Evolutionary conservation across 2,329 filamentous ascomycete genomes (phyloP).

Genomic region (Penicillium sp.): DNA sequence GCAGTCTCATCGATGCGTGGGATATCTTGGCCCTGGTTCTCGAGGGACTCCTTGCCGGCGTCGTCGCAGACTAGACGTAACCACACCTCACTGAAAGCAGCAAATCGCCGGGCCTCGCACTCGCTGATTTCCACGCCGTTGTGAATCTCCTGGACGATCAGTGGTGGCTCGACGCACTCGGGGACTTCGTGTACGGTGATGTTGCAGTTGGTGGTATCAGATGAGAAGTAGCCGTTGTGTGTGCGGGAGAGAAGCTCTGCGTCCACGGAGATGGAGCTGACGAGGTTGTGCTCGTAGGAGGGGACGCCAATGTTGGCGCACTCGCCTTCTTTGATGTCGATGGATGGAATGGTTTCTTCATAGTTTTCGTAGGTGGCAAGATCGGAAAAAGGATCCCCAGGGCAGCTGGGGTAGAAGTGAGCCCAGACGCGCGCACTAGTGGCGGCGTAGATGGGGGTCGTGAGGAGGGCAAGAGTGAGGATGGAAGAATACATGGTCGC

Average conservation of each 20-base stretch:
- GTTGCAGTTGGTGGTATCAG: slow-evolving; percentile 23
- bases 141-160: slow-evolving; percentile 24
- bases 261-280: slow-evolving; percentile 28
- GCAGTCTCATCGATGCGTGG: slow-evolving; percentile 12
- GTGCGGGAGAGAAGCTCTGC: slow-evolving; percentile 22
- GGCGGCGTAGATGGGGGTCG: slow-evolving; percentile 19
- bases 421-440: slow-evolving; percentile 30
- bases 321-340: slow-evolving; percentile 20
- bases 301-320: slow-evolving; percentile 29
- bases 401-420: slow-evolving; percentile 32
- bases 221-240: slow-evolving; percentile 13
- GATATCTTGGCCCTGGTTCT: slow-evolving; percentile 3
- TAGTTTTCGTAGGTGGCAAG: slow-evolving; percentile 25
- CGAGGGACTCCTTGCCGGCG: slow-evolving; percentile 7
- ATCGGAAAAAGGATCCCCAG: slow-evolving; percentile 18
- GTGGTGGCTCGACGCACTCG: slow-evolving; percentile 29
- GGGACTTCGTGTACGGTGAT: slow-evolving; percentile 35
- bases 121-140: slow-evolving; percentile 23
- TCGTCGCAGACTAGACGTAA: slow-evolving; percentile 28
- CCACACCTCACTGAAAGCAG: slow-evolving; percentile 31
- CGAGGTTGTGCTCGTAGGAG: slow-evolving; percentile 22
- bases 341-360: slow-evolving; percentile 20
- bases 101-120: slow-evolving; percentile 25
- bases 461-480: slow-evolving; percentile 22
- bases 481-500: slow-evolving; percentile 18